Percentiles rank a stretch among this genome's conserved stretches.
Evolutionary conservation across 192 early-diverging fungal genomes (phyloP).

Genomic region (Umbelopsis vinacea): DNA sequence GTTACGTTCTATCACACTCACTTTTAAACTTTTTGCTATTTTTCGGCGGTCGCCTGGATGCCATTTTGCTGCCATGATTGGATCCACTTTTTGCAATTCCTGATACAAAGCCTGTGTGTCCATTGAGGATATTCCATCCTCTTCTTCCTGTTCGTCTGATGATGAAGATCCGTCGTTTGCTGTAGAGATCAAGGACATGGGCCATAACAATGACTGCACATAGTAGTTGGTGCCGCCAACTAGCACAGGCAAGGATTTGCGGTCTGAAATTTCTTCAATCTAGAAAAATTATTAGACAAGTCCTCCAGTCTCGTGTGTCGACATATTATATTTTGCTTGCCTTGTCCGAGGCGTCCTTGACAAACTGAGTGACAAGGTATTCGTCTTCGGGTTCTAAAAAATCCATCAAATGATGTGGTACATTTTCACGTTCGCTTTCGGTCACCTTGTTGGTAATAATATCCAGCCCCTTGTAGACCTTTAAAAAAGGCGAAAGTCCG

Average conservation of each 20-base stretch:
- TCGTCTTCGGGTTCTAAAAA: slow-evolving; percentile 73
- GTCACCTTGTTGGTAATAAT: slow-evolving; percentile 96
- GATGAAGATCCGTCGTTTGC: slow-evolving; percentile 24
- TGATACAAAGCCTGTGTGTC: slow-evolving; percentile 65
- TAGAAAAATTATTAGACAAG: slow-evolving; percentile 22
- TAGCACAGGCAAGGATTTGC: slow-evolving; percentile 78
- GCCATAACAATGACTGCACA: slow-evolving; percentile 88
- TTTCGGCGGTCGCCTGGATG: slow-evolving; percentile 88
- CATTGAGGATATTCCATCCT: slow-evolving; percentile 27
- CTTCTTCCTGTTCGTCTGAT: slow-evolving; percentile 26
- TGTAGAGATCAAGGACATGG: slow-evolving; percentile 61
- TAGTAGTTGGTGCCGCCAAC: slow-evolving; percentile 99
- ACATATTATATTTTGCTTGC: slow-evolving; percentile 41
- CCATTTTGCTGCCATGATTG: slow-evolving; percentile 88
- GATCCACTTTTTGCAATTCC: slow-evolving; percentile 74
- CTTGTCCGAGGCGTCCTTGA: slow-evolving; percentile 70
- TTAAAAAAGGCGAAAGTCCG: not conserved
- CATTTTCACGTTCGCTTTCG: slow-evolving; percentile 61
- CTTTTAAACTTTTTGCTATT: slow-evolving; percentile 85
- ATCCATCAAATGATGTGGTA: slow-evolving; percentile 88
- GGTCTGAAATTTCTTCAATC: slow-evolving; percentile 80
- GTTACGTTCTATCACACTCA: slow-evolving; percentile 29
- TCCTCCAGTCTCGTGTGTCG: not conserved
- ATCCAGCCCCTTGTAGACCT: slow-evolving; percentile 90
- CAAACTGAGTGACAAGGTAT: slow-evolving; percentile 89